Percentiles rank a stretch among this genome's conserved stretches.
Evolutionary conservation across 1,284 basidiomycete species (phyloP).

Genomic region (Papiliotrema nemorosa): DNA sequence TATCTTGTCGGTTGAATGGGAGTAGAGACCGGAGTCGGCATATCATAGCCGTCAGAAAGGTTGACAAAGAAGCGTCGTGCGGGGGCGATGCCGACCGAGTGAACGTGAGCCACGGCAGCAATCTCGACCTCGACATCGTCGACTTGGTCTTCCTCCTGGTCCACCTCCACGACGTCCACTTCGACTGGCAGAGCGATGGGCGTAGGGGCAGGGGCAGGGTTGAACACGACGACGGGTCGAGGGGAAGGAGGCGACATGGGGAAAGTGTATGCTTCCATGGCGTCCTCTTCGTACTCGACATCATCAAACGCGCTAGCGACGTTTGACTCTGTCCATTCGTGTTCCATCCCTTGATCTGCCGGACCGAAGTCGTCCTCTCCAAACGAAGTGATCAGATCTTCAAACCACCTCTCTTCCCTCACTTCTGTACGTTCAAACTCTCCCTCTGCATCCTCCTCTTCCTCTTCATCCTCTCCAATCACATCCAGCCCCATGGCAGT

Average conservation of each 20-base stretch:
- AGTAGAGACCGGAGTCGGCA: background rate
- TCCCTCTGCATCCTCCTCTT: conserved; percentile 19
- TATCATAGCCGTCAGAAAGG: background rate
- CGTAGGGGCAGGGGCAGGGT: conserved; percentile 3
- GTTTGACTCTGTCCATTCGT: conserved; percentile 29
- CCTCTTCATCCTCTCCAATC: conserved; percentile 42
- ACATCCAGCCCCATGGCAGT: conserved; percentile 38
- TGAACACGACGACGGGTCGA: conserved; percentile 4
- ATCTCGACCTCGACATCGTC: conserved; percentile 13
- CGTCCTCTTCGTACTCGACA: conserved; percentile 19
- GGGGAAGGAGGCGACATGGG: conserved; percentile 4
- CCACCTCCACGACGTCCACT: conserved; percentile 6
- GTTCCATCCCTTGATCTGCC: conserved; percentile 4
- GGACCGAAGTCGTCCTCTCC: conserved; percentile 23
- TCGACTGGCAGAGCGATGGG: background rate
- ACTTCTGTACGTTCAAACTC: conserved; percentile 7
- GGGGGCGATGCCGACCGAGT: conserved; percentile 3
- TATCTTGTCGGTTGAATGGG: background rate
- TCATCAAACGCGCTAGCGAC: conserved; percentile 20
- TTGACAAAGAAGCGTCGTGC: background rate
- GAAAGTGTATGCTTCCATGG: conserved; percentile 26
- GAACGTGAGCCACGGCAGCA: conserved; percentile 2
- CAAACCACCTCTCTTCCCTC: conserved; percentile 39
- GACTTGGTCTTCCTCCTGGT: conserved; percentile 9
- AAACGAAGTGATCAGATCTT: conserved; percentile 32